A percentile compares a stretch with the other conserved stretches of the same genome.
phyloP scores from a whole-genome alignment of 805 yeast species.

The Suhomyces vadensis region DNA sequence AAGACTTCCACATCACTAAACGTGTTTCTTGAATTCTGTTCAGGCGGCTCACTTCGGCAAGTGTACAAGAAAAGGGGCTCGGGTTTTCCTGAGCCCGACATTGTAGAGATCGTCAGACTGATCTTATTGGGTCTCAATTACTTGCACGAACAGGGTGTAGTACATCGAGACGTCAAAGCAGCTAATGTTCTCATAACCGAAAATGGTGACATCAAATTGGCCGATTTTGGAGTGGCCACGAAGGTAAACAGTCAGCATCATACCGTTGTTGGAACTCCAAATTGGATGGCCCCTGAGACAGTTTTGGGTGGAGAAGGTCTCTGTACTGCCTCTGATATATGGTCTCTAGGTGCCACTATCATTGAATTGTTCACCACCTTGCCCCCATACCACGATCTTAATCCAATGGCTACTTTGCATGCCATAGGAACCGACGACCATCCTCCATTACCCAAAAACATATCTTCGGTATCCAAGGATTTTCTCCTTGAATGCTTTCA shows the following conservation, averaged over 20 bases:
- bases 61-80: constrained; percentile 49
- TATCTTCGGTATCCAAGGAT: constrained; percentile 48
- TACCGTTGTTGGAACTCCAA: constrained; percentile 80
- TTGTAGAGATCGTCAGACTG: constrained; percentile 51
- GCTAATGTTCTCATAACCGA: constrained; percentile 79
- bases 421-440: constrained; percentile 76
- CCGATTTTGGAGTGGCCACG: constrained; percentile 96
- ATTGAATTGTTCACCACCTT: constrained; percentile 81
- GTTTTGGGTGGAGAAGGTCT: constrained; percentile 78
- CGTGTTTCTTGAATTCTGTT: constrained; percentile 61
- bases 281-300: constrained; percentile 99
- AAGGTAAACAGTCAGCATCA: constrained; percentile 39
- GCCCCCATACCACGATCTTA: constrained; percentile 82
- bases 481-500: constrained; percentile 70
- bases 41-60: constrained; percentile 65
- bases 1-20: constrained; percentile 52
- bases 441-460: constrained; percentile 63
- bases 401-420: constrained; percentile 78
- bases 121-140: constrained; percentile 62
- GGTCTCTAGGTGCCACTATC: constrained; percentile 95
- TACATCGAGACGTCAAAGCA: constrained; percentile 89
- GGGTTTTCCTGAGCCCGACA: constrained; percentile 56
- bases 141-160: constrained; percentile 70
- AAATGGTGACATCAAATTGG: constrained; percentile 72
- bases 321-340: constrained; percentile 83